phyloP scores from a whole-genome alignment of 805 yeast genomes.

The Spathaspora boniae region DNA sequence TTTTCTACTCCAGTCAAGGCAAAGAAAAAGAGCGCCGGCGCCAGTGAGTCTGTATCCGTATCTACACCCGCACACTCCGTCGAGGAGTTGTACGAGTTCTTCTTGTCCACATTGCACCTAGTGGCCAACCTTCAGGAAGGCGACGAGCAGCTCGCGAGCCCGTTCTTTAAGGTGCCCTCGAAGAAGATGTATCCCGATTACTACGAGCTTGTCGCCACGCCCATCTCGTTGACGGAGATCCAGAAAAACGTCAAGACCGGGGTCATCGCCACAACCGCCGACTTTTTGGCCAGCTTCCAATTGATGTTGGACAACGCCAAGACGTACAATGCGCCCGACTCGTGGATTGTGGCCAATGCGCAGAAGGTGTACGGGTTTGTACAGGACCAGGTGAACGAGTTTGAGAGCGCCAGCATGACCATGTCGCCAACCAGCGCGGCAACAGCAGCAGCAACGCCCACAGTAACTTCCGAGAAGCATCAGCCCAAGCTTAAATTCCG shows the following conservation, averaged over 20 bases:
- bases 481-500: slow-evolving; percentile 12
- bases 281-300: slow-evolving; percentile 32
- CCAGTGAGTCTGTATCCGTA: neutral
- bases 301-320: slow-evolving; percentile 36
- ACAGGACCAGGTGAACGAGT: slow-evolving; percentile 43
- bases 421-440: too few species aligned
- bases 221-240: slow-evolving; percentile 33
- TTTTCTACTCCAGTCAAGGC: slow-evolving; percentile 12
- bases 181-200: slow-evolving; percentile 40
- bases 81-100: slow-evolving; percentile 26
- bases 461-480: slow-evolving; percentile 5
- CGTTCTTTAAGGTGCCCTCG: slow-evolving; percentile 34
- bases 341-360: slow-evolving; percentile 66
- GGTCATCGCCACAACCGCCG: slow-evolving; percentile 37
- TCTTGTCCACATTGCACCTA: slow-evolving; percentile 26
- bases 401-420: slow-evolving; percentile 14
- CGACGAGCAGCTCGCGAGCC: slow-evolving; percentile 19
- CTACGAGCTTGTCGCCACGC: slow-evolving; percentile 30
- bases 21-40: slow-evolving; percentile 12
- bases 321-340: slow-evolving; percentile 38
- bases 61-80: slow-evolving; percentile 13
- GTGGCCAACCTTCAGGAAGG: slow-evolving; percentile 28
- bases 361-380: slow-evolving; percentile 54
- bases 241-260: slow-evolving; percentile 36
- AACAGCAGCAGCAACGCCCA: too few species aligned